These are phyloP conservation scores for Agarophyton chilense DNA, from an alignment of 23 red algal genomes.

Conservation along the genomic window DNA sequence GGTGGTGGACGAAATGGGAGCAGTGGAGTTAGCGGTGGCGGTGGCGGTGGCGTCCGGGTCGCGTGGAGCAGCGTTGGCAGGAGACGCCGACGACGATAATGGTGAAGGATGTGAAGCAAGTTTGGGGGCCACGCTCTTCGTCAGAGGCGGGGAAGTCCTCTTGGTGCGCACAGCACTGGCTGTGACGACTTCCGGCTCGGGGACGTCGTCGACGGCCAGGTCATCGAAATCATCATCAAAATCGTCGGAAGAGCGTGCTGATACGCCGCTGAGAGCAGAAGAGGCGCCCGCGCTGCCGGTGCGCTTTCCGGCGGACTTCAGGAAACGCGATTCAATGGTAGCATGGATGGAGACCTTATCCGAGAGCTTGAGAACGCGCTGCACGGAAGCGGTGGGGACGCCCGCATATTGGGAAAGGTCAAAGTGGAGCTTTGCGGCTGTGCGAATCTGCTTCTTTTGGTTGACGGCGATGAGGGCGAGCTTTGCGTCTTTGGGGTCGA, in stretches of 20 bases:
- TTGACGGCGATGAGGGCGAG: conserved; percentile 54
- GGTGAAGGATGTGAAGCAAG: neutral
- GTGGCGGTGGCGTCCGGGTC: neutral
- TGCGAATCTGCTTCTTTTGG: conserved; percentile 45
- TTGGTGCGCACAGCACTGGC: conserved; percentile 34
- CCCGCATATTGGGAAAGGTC: conserved; percentile 53
- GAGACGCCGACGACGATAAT: neutral
- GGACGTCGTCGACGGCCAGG: conserved; percentile 70
- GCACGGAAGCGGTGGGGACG: conserved; percentile 53
- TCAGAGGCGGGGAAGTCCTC: neutral
- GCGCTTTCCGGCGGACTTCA: conserved; percentile 37
- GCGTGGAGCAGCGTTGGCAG: neutral
- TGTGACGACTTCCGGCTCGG: conserved; percentile 46
- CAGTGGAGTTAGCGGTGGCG: neutral
- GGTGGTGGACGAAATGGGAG: too few species aligned
- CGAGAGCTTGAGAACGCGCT: conserved; percentile 38
- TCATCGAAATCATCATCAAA: conserved; percentile 75
- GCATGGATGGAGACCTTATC: conserved; percentile 44
- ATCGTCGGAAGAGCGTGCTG: neutral
- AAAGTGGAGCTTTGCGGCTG: conserved; percentile 70
- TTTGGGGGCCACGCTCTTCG: neutral
- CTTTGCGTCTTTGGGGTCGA: conserved; percentile 78
- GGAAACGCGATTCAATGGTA: conserved; percentile 49
- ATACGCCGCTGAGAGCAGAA: conserved; percentile 50
- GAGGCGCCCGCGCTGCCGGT: conserved; percentile 41